Evolutionary conservation across 148 eudicot genomes (phyloP).

Genomic region (Vaccinium darrowii): DNA sequence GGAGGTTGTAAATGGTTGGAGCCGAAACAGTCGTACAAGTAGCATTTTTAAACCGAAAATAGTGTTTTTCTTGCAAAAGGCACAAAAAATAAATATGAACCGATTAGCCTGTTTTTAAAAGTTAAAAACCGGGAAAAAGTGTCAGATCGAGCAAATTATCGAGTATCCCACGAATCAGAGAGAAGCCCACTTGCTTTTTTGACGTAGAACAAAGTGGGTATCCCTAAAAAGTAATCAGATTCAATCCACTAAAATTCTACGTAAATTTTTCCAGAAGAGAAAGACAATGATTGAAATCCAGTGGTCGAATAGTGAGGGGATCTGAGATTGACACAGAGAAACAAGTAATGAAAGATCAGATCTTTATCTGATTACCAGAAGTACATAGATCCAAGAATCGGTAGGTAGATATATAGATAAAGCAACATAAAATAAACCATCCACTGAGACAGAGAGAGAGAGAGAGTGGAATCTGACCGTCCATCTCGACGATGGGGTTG

Average conservation of each 20-base stretch:
- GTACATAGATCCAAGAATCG: conserved; percentile 10
- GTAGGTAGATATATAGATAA: neutral
- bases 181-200: conserved; percentile 1
- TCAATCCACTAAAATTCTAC: neutral
- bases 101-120: neutral
- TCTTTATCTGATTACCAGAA: conserved; percentile 3
- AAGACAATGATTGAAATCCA: neutral
- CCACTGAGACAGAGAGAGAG: no score
- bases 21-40: no score
- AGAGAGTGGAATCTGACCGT: conserved; percentile 39
- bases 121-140: no score
- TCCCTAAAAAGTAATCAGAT: neutral
- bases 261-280: neutral
- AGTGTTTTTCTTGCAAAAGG: no score
- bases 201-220: neutral
- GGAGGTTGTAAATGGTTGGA: no score
- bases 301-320: neutral
- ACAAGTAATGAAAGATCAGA: neutral
- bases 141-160: neutral
- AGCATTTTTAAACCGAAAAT: no score
- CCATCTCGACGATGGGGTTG: conserved; percentile 96
- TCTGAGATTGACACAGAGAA: neutral
- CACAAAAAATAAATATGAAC: neutral
- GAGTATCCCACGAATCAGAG: conserved; percentile 1
- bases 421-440: neutral